Percentiles rank a stretch among this genome's conserved stretches.
Evolutionary conservation across 192 early-diverging fungal genomes (phyloP).

Genomic region (Entomortierella beljakovae): DNA sequence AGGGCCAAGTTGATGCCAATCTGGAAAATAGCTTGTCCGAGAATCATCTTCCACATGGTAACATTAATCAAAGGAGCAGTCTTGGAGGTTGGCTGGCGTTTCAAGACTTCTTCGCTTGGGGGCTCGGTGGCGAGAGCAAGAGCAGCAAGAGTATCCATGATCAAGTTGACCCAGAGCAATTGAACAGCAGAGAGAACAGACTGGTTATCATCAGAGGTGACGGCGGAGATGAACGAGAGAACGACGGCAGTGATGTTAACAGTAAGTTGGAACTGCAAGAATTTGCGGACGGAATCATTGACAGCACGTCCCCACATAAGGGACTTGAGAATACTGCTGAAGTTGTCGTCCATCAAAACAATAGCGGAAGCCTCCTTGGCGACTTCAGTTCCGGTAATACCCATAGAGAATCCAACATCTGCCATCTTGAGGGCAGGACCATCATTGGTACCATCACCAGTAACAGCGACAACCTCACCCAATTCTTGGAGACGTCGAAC

Average conservation of each 20-base stretch:
- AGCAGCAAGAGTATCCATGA: slow-evolving; percentile 94
- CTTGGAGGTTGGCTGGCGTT: slow-evolving; percentile 80
- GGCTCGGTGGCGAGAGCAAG: slow-evolving; percentile 93
- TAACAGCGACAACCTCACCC: slow-evolving; percentile 80
- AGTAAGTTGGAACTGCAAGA: slow-evolving; percentile 88
- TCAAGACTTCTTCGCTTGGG: slow-evolving; percentile 85
- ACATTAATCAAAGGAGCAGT: slow-evolving; percentile 85
- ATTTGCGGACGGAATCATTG: slow-evolving; percentile 88
- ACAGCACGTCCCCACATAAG: slow-evolving; percentile 86
- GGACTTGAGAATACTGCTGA: slow-evolving; percentile 83
- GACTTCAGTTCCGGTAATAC: slow-evolving; percentile 88
- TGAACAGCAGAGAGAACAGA: slow-evolving; percentile 91
- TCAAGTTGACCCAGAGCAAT: slow-evolving; percentile 95
- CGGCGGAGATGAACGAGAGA: slow-evolving; percentile 75
- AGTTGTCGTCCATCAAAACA: slow-evolving; percentile 92
- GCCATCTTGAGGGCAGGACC: slow-evolving; percentile 89
- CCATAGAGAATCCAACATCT: slow-evolving; percentile 96
- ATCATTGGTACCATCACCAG: slow-evolving; percentile 92
- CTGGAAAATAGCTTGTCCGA: slow-evolving; percentile 93
- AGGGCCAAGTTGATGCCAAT: slow-evolving; percentile 77
- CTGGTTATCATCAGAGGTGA: slow-evolving; percentile 72
- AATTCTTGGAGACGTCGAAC: slow-evolving; percentile 78
- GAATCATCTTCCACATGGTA: slow-evolving; percentile 93
- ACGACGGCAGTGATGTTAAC: slow-evolving; percentile 85
- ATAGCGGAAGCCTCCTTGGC: slow-evolving; percentile 88